phyloP scores from a whole-genome alignment of 768 basidiomycete genomes.

The Clitopilus passeckerianus region DNA sequence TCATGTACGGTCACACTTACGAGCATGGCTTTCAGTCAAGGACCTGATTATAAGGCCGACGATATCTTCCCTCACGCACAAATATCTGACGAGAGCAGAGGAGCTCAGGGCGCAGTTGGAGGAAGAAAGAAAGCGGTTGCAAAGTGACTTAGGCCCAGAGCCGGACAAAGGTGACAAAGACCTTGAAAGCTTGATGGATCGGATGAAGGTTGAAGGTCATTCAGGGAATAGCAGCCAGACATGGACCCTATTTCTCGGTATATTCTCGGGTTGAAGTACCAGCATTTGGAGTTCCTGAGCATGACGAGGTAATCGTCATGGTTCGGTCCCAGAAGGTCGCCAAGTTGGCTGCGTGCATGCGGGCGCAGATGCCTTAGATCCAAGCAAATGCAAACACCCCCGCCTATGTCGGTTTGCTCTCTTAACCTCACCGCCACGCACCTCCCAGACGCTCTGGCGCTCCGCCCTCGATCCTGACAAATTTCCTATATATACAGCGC shows the following conservation, averaged over 20 bases:
- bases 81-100: not conserved
- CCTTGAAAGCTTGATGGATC: no score
- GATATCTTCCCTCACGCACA: not conserved
- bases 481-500: no score
- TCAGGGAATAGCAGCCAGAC: no score
- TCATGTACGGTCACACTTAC: not conserved
- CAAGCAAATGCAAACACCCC: not conserved
- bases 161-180: no score
- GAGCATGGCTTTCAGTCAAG: not conserved
- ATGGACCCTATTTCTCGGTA: not conserved
- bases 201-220: no score
- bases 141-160: no score
- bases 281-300: not conserved
- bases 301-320: not conserved
- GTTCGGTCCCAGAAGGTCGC: not conserved
- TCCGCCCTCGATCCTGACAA: no score
- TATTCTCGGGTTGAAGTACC: not conserved
- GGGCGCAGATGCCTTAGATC: not conserved
- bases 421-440: not conserved
- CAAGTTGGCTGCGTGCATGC: not conserved
- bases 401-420: not conserved
- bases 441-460: not conserved
- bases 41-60: not conserved
- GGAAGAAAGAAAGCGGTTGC: not conserved
- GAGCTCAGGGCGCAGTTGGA: not conserved